phyloP scores from a whole-genome alignment of 441 rosid species.

The Croton laevigatus region DNA sequence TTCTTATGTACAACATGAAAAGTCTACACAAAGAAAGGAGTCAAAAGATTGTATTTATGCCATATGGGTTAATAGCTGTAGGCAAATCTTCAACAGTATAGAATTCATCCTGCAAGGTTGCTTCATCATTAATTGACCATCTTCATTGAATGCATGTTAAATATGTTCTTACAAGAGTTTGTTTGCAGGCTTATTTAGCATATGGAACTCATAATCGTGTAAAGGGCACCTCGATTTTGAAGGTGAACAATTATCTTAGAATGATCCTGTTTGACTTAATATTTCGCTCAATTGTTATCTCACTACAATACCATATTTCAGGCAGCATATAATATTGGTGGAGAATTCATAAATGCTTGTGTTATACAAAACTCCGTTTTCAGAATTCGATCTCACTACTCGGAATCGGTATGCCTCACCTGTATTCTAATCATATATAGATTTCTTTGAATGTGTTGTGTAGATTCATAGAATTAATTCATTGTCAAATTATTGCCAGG shows the following conservation, averaged over 20 bases:
- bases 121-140: background rate
- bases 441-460: background rate
- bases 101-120: background rate
- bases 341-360: conserved; percentile 57
- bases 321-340: conserved; percentile 71
- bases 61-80: background rate
- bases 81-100: background rate
- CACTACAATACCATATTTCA: conserved; percentile 22
- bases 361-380: conserved; percentile 61
- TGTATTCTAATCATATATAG: background rate
- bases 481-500: background rate
- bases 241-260: conserved; percentile 37
- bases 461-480: background rate
- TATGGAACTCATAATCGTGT: conserved; percentile 52
- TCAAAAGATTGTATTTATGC: background rate
- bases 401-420: conserved; percentile 49
- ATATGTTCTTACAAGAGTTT: conserved; percentile 16
- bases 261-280: background rate
- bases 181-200: conserved; percentile 72
- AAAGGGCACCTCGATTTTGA: conserved; percentile 45
- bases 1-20: background rate
- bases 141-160: background rate
- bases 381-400: conserved; percentile 54
- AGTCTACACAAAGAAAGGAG: background rate
- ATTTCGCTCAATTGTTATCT: conserved; percentile 1